Percentiles rank a stretch among this genome's conserved stretches.
These are phyloP conservation scores for Mycena sp. DNA, from an alignment of 1,284 basidiomycete genomes.

Conservation along the genomic window DNA sequence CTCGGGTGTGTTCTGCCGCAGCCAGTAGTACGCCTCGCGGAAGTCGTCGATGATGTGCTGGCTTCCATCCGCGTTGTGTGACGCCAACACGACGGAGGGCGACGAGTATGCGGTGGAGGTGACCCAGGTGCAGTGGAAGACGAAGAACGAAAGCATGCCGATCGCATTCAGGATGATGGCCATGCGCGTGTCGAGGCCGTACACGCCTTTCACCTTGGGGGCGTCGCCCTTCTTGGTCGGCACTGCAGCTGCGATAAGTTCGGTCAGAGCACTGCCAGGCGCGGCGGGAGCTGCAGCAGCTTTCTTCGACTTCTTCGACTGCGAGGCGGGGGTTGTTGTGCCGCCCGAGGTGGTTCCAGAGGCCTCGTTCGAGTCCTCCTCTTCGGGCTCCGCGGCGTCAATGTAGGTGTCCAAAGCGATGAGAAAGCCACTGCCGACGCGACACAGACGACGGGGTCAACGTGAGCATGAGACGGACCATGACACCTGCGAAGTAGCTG, in stretches of 20 bases:
- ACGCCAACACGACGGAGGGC: slow-evolving; percentile 95
- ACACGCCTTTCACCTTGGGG: slow-evolving; percentile 69
- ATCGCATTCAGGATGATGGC: slow-evolving; percentile 83
- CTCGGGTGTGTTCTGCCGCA: slow-evolving; percentile 93
- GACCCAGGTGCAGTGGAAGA: slow-evolving; percentile 97
- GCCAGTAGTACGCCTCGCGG: slow-evolving; percentile 99
- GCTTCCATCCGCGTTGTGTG: slow-evolving; percentile 83
- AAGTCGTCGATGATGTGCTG: slow-evolving; percentile 99
- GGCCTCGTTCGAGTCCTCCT: slow-evolving; percentile 42
- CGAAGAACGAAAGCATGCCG: slow-evolving; percentile 88
- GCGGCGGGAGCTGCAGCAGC: slow-evolving; percentile 45
- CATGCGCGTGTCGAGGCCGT: slow-evolving; percentile 86
- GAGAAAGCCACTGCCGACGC: slow-evolving; percentile 92
- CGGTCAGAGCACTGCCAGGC: slow-evolving; percentile 45
- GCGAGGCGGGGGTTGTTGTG: slow-evolving; percentile 39
- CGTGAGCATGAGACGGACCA: slow-evolving; percentile 97
- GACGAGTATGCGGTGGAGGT: slow-evolving; percentile 97
- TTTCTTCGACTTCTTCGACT: slow-evolving; percentile 75
- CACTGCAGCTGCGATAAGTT: slow-evolving; percentile 55
- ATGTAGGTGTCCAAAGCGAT: slow-evolving; percentile 91
- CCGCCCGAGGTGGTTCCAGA: slow-evolving; percentile 38
- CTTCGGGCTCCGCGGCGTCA: slow-evolving; percentile 72
- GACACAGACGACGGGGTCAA: slow-evolving; percentile 95
- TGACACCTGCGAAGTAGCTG: slow-evolving; percentile 99
- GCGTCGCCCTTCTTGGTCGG: slow-evolving; percentile 45